phyloP scores from a whole-genome alignment of 148 eudicot species.

The Vaccinium vitisidaea region DNA sequence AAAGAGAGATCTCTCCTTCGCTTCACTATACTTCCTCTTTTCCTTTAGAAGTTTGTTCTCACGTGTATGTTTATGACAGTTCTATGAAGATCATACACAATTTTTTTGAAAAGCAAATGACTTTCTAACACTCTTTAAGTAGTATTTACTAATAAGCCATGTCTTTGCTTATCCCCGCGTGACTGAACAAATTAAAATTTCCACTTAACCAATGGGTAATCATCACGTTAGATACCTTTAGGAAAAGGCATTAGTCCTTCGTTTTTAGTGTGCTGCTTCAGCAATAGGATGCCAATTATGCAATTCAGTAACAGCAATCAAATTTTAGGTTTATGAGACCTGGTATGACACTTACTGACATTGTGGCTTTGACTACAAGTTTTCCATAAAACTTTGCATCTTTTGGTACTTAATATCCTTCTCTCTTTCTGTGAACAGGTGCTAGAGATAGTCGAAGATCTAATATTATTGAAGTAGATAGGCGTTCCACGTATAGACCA shows the following conservation, averaged over 20 bases:
- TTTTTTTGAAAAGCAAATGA: background rate
- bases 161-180: background rate
- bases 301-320: background rate
- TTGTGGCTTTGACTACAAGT: background rate
- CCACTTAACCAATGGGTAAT: background rate
- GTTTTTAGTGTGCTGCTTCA: background rate
- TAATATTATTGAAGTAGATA: conserved; percentile 19
- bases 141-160: background rate
- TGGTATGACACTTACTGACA: background rate
- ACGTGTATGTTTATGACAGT: background rate
- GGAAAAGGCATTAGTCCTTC: background rate
- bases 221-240: background rate
- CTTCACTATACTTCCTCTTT: background rate
- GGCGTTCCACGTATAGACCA: conserved; percentile 43
- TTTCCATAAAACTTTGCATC: background rate
- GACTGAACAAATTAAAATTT: background rate
- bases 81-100: background rate
- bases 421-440: conserved; percentile 27
- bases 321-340: background rate
- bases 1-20: background rate
- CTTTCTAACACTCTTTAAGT: background rate
- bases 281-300: background rate
- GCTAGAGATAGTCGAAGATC: conserved; percentile 24
- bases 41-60: too few relatives aligned
- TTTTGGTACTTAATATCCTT: background rate